Percentiles rank a stretch among this genome's conserved stretches.
phyloP scores from a whole-genome alignment of 2,329 filamentous ascomycete genomes.

The Phoma sp. region DNA sequence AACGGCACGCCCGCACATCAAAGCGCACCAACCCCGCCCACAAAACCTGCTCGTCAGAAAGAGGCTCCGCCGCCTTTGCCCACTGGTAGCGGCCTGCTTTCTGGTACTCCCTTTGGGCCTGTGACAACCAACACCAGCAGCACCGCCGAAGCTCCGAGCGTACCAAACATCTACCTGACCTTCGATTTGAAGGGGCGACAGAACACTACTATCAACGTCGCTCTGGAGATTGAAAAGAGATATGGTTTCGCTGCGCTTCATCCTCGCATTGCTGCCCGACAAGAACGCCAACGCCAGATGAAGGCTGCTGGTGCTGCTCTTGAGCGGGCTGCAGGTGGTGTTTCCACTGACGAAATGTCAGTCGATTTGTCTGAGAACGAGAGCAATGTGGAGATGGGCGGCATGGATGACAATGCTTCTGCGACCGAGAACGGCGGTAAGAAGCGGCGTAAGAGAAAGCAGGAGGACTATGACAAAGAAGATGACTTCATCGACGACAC shows the following conservation, averaged over 20 bases:
- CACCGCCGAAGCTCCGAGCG: conserved; percentile 46
- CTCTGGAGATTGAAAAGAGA: conserved; percentile 87
- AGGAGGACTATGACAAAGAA: conserved; percentile 71
- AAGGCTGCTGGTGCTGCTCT: conserved; percentile 86
- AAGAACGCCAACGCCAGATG: conserved; percentile 85
- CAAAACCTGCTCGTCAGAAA: conserved; percentile 62
- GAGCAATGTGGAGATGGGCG: conserved; percentile 89
- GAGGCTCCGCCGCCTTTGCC: conserved; percentile 64
- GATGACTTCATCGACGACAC: conserved; percentile 85
- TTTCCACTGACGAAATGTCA: conserved; percentile 79
- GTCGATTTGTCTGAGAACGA: conserved; percentile 74
- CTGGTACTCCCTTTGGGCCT: conserved; percentile 65
- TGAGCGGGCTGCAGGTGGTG: conserved; percentile 76
- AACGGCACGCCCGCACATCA: conserved; percentile 52
- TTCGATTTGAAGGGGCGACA: conserved; percentile 80
- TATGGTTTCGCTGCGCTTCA: conserved; percentile 96
- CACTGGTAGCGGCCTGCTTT: conserved; percentile 68
- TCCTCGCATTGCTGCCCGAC: conserved; percentile 85
- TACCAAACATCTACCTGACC: conserved; percentile 80
- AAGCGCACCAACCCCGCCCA: conserved; percentile 59
- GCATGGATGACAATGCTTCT: conserved; percentile 55
- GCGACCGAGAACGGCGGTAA: conserved; percentile 61
- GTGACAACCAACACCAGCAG: conserved; percentile 54
- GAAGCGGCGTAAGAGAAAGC: conserved; percentile 80
- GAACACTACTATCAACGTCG: conserved; percentile 95